Percentiles rank a stretch among this genome's conserved stretches.
These are phyloP conservation scores for Gyromitra esculenta DNA, from an alignment of 2,329 filamentous ascomycete species.

Conservation along the genomic window DNA sequence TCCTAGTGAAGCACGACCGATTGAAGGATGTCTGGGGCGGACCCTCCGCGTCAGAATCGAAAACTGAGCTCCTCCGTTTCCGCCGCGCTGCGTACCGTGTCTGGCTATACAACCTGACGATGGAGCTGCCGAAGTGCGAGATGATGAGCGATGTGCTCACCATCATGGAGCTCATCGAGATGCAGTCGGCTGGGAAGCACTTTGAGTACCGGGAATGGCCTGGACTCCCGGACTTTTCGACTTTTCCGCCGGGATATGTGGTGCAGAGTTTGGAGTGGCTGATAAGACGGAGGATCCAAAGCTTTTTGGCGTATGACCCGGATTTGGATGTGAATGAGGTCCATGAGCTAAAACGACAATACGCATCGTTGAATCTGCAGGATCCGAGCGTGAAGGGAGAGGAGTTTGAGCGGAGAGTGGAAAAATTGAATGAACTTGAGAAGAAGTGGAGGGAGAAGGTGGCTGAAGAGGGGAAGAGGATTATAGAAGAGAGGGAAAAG, in stretches of 20 bases:
- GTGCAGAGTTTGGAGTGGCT: slow-evolving; percentile 27
- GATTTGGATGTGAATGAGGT: slow-evolving; percentile 20
- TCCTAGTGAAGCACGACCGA: neutral
- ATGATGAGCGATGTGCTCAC: slow-evolving; percentile 14
- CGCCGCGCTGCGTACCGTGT: slow-evolving; percentile 21
- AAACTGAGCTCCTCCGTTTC: slow-evolving; percentile 16
- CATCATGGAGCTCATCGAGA: slow-evolving; percentile 32
- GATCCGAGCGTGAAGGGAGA: slow-evolving; percentile 8
- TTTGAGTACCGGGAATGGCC: slow-evolving; percentile 10
- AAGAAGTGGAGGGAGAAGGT: slow-evolving; percentile 23
- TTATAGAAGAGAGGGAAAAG: too few relatives aligned
- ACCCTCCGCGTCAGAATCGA: neutral
- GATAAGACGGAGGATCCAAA: slow-evolving; percentile 15
- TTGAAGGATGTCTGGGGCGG: slow-evolving; percentile 18
- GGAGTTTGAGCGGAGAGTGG: neutral
- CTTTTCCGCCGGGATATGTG: slow-evolving; percentile 4
- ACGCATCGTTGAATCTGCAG: slow-evolving; percentile 8
- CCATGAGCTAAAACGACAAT: slow-evolving; percentile 16
- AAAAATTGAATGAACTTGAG: neutral
- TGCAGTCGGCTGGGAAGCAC: slow-evolving; percentile 17
- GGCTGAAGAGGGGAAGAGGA: neutral
- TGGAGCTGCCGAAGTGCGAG: slow-evolving; percentile 28
- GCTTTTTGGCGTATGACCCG: neutral
- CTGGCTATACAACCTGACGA: slow-evolving; percentile 36
- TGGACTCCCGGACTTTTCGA: slow-evolving; percentile 20